Base-by-base conservation (phyloP, 176 grass and related monocot genomes). In the Raddia guianensis region DNA sequence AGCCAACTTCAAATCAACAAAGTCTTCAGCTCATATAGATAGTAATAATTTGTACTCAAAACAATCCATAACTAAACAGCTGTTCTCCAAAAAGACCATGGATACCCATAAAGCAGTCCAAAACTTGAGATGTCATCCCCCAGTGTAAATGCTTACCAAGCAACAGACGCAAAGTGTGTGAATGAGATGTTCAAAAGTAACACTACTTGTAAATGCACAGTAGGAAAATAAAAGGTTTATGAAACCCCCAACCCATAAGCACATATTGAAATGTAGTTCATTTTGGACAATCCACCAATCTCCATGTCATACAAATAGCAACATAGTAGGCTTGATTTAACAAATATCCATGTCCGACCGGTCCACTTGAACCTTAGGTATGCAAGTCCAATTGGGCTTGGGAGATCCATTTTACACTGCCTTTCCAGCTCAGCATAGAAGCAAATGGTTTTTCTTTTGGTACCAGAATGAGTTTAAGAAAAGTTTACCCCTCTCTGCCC, bases 401-500 rank as follows among this genome's bases (percentile, higher is more conserved):
- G 18, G 7, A 44, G 48, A 15, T 49, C 21, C 58, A 68, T 79
- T 82, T 61, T 60, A 49, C 49, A 54, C 62, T 65, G 37, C 49
- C 54, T 62, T 14, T 59, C 0, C 33, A 56, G 63, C 44, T 5
- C 3, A 73, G 40, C 14, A 62, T 14, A 37, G 9, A 59, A 21
- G 67, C 50, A 75, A 46, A 74, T 19, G 27, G 27, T 63, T 75
- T 37, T 4, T 58, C 13, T 62, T 78, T 59, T 56, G 12, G 63
- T 55, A 32, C 59, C 49, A 87, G 74, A 86, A 56, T 51, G 13
- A 56, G 46, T 2, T 2, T 63, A 40, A 86, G 58, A 72, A 70
- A 80, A 12, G 2, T 79, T 82, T 91, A 94, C 95, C 95, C 95
- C 40, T 98, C 92, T 79, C 95, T 93, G 54, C 95, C 95, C 34